Evolutionary conservation across 176 grass and related monocot genomes (phyloP).

Genomic region (Musa beccarii): DNA sequence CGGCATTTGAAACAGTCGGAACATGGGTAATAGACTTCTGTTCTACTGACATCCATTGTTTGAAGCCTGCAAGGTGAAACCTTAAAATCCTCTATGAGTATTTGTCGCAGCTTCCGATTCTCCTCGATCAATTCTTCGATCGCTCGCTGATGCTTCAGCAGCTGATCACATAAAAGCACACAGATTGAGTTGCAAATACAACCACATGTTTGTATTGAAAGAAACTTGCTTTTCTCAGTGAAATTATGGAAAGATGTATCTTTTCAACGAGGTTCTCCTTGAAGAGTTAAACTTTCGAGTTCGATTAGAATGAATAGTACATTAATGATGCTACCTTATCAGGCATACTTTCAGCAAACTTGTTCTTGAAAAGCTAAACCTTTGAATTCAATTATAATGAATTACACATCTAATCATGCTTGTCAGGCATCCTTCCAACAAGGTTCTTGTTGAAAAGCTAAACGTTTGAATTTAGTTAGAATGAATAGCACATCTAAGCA

Average conservation of each 20-base stretch:
- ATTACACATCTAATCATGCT: too few species aligned
- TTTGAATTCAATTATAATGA: too few species aligned
- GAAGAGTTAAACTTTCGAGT: background rate
- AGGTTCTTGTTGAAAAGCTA: background rate
- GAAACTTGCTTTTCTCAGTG: background rate
- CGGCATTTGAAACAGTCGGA: slow-evolving; percentile 91
- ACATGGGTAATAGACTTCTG: slow-evolving; percentile 49
- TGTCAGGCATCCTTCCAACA: too few species aligned
- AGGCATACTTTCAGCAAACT: too few species aligned
- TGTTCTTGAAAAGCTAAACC: too few species aligned
- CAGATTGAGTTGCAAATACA: background rate
- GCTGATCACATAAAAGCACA: slow-evolving; percentile 20
- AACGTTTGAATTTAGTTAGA: background rate
- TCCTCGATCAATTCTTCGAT: slow-evolving; percentile 65
- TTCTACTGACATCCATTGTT: slow-evolving; percentile 21
- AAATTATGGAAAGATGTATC: too few species aligned
- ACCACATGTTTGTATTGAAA: background rate
- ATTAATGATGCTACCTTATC: too few species aligned
- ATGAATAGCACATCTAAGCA: background rate
- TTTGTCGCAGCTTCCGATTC: slow-evolving; percentile 55
- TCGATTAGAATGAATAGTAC: background rate
- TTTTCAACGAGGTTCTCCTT: too few species aligned
- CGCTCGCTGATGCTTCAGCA: slow-evolving; percentile 68
- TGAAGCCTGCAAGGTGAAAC: slow-evolving; percentile 52
- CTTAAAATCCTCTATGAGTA: slow-evolving; percentile 74